phyloP scores from a whole-genome alignment of 2,329 filamentous ascomycete genomes.

The Aspergillus amoenus region DNA sequence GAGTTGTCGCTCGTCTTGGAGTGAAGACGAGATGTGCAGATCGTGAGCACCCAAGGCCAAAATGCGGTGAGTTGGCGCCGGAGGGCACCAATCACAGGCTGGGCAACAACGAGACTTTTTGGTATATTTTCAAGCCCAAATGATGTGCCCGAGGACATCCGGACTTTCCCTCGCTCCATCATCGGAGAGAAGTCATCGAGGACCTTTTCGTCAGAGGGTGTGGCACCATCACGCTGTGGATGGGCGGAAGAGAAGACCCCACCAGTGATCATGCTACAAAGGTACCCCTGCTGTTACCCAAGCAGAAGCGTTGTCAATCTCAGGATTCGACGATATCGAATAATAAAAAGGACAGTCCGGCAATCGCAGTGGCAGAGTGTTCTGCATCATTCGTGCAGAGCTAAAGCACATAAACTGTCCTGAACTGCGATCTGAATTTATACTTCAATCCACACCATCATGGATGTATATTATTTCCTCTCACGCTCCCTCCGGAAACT shows the following conservation, averaged over 20 bases:
- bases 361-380: neutral
- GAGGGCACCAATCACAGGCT: conserved; percentile 15
- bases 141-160: neutral
- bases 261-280: neutral
- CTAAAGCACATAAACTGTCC: conserved; percentile 6
- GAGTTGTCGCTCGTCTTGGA: conserved; percentile 2
- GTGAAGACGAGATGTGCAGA: neutral
- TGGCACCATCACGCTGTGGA: neutral
- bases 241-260: neutral
- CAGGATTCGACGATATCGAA: neutral
- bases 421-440: neutral
- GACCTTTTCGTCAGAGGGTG: neutral
- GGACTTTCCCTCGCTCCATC: neutral
- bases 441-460: neutral
- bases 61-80: conserved; percentile 18
- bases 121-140: conserved; percentile 6
- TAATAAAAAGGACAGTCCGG: neutral
- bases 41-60: conserved; percentile 7
- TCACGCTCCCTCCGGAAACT: neutral
- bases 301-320: neutral
- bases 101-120: neutral
- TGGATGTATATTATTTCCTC: neutral
- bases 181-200: neutral
- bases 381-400: conserved; percentile 4
- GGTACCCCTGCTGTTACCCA: neutral